Evolutionary conservation across 1,139 yeast genomes (phyloP).

Genomic region (Kurtzmaniella quercitrusa): DNA sequence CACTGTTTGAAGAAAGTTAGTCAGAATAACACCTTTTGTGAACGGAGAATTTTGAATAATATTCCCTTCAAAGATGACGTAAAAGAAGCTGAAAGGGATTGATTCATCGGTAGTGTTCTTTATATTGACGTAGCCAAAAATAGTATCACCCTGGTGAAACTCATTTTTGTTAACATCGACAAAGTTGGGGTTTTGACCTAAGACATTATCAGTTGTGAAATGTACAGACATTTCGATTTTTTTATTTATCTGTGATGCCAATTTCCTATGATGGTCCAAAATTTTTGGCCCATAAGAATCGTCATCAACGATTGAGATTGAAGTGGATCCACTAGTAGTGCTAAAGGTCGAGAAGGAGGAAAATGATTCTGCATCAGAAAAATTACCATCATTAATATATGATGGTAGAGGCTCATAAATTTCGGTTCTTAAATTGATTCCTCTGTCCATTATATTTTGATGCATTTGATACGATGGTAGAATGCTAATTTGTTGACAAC

Average conservation of each 20-base stretch:
- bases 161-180: constrained; percentile 22
- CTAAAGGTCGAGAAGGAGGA: not conserved
- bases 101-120: constrained; percentile 36
- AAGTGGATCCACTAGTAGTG: not conserved
- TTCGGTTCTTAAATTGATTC: constrained; percentile 1
- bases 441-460: constrained; percentile 5
- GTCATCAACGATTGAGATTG: not conserved
- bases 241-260: constrained; percentile 12
- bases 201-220: constrained; percentile 27
- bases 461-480: constrained; percentile 8
- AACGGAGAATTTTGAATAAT: constrained; percentile 16
- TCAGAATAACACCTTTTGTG: constrained; percentile 9
- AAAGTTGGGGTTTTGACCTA: constrained; percentile 19
- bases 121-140: constrained; percentile 49
- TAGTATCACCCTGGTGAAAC: constrained; percentile 51
- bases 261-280: constrained; percentile 4
- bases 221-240: constrained; percentile 17
- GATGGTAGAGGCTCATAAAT: constrained; percentile 2
- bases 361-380: not conserved
- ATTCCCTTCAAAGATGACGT: constrained; percentile 54
- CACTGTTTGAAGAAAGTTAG: constrained; percentile 38
- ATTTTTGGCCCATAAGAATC: not conserved
- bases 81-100: constrained; percentile 52
- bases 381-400: not conserved
- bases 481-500: not conserved